Conservation (phyloP, 768 basidiomycete genomes). For the Mycena polygramma region DNA sequence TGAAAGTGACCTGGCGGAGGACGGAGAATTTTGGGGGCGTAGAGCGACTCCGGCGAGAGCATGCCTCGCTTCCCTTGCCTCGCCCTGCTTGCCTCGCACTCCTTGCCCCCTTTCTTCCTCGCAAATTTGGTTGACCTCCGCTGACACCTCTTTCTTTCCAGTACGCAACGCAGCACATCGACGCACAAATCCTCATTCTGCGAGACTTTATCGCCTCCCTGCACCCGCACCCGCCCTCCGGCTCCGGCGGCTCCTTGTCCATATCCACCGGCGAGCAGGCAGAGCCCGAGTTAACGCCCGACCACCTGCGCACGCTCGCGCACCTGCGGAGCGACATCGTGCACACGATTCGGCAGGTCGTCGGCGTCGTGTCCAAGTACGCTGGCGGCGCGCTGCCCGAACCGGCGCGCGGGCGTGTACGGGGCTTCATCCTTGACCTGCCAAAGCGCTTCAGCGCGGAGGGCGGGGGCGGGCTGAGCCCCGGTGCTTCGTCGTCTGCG, state of each 20-base stretch:
- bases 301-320: conserved; percentile 76
- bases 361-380: conserved; percentile 88
- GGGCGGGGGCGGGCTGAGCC: conserved; percentile 37
- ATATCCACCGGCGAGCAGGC: conserved; percentile 43
- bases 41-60: no score
- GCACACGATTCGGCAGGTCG: conserved; percentile 90
- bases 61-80: no score
- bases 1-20: no score
- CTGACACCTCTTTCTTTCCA: conserved; percentile 44
- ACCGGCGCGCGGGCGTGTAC: conserved; percentile 79
- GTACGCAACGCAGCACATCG: conserved; percentile 91
- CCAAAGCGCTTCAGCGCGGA: conserved; percentile 55
- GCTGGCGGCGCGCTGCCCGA: conserved; percentile 90
- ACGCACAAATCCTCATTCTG: conserved; percentile 86
- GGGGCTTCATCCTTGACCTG: conserved; percentile 83
- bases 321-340: conserved; percentile 86
- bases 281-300: conserved; percentile 46
- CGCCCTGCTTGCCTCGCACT: no score
- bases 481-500: conserved; percentile 49
- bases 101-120: not conserved
- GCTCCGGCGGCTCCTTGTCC: conserved; percentile 30
- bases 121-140: not conserved
- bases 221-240: conserved; percentile 60
- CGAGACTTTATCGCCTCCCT: conserved; percentile 86
- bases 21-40: no score